Conservation (phyloP, 176 grass and related monocot genomes). For the Pharus latifolius region DNA sequence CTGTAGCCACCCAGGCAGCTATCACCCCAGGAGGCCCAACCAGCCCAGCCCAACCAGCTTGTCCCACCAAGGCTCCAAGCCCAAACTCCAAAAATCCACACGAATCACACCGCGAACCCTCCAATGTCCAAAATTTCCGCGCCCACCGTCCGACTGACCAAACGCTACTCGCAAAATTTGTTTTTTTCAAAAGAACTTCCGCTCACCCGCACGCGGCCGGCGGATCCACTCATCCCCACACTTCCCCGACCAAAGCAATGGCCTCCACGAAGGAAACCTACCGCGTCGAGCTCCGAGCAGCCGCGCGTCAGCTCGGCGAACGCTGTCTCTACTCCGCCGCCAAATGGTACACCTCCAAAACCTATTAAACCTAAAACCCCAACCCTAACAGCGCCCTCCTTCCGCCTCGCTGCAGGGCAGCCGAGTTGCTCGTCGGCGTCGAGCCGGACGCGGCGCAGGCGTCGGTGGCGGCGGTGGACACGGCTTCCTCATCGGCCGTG, state of each 20-base stretch:
- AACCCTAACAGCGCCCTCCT: conserved; percentile 5
- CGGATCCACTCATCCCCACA: background rate
- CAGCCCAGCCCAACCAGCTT: background rate
- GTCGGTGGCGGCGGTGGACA: conserved; percentile 11
- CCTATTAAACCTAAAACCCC: conserved; percentile 1
- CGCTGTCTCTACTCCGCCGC: conserved; percentile 86
- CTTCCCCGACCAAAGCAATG: conserved; percentile 14
- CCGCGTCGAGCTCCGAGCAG: conserved; percentile 76
- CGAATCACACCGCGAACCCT: background rate
- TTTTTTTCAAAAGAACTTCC: conserved; percentile 25
- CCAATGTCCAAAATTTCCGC: background rate
- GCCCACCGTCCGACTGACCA: background rate
- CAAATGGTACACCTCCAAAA: conserved; percentile 55
- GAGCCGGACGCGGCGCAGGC: conserved; percentile 42
- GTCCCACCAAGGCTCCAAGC: too few species aligned
- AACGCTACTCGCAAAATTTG: conserved; percentile 13
- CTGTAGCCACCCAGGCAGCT: too few species aligned
- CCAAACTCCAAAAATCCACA: background rate
- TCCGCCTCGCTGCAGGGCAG: conserved; percentile 40
- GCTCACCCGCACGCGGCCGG: conserved; percentile 10
- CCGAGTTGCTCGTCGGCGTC: conserved; percentile 75
- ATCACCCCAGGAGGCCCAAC: too few species aligned
- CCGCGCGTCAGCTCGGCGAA: conserved; percentile 66
- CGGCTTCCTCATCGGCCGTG: conserved; percentile 33
- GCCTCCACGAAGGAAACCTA: conserved; percentile 58